Evolutionary conservation across 2,329 filamentous ascomycete species (phyloP), one percentile per base, ranked within the genome.

Genomic region (Neopestalotiopsis rosae): DNA sequence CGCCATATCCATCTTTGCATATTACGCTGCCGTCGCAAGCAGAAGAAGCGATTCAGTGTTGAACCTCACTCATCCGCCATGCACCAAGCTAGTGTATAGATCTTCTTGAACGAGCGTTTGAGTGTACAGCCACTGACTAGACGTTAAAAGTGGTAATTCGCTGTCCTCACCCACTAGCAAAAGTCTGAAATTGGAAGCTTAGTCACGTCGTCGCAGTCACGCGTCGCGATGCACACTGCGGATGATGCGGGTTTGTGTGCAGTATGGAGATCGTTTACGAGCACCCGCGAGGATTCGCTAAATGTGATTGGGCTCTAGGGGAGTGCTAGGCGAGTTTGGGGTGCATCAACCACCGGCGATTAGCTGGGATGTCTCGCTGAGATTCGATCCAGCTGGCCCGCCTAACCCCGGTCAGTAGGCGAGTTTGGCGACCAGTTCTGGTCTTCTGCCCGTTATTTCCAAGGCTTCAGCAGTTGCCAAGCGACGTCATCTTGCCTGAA

Each of bases 1-100:
- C 34, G 38, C 59, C 49, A 52, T 56, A 67, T 61, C 71, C 69
- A 69, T 69, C 65, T 67, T 65, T 20, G 59, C 69, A 70, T 70
- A 30, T 62, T 69, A 42, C 66, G 40, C 24, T 17, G 38, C 17
- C 14, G 61, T 52, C 17, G 45, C 7, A 20, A 52, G n/a, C n/a
- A 20, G 17, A 28, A 28, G 24, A 28, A 28, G 2, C 24, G 24
- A 28, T 9, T 10, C 20, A 17, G 45, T 20, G 5, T 9, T 52
- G 45, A 20, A 52, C n/a, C 14, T 24, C 45, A 52, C 6, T 52
- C 45, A 38, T 24, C n/a, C n/a, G 6, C 45, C 45, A 1, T 17
- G 2, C 45, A 24, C 17, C 20, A 9, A 24, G n/a, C 34, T 38
- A 38, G 34, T 38, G 20, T 52, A 10, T 17, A 52, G 45, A 20